phyloP scores from a whole-genome alignment of 2,329 filamentous ascomycete genomes.

The Cladosporium sp. region DNA sequence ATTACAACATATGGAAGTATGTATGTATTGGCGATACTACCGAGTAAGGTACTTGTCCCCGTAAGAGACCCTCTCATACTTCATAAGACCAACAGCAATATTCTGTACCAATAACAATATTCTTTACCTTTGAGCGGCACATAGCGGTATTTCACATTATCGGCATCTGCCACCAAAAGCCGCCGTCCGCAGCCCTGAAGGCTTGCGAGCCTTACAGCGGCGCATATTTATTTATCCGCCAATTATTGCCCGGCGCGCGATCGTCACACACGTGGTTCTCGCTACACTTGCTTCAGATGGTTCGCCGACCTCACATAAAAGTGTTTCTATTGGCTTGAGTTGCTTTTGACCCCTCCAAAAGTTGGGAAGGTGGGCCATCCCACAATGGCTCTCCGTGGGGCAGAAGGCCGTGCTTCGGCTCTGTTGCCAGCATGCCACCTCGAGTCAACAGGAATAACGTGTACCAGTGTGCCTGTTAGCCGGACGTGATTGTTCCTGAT shows the following conservation, averaged over 20 bases:
- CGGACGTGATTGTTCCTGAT: background rate
- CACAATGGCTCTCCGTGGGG: conserved; percentile 8
- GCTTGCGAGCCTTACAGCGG: background rate
- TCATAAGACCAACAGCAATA: too few relatives aligned
- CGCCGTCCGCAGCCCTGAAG: background rate
- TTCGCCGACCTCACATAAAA: background rate
- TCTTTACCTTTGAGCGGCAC: background rate
- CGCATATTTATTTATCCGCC: conserved; percentile 3
- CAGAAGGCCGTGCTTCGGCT: conserved; percentile 9
- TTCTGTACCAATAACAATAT: too few relatives aligned
- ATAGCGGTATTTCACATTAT: background rate
- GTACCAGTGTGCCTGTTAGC: conserved; percentile 5
- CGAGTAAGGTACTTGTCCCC: too few relatives aligned
- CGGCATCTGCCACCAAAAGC: background rate
- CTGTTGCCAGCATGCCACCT: background rate
- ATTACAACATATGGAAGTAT: too few relatives aligned
- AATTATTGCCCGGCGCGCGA: background rate
- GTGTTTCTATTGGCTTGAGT: background rate
- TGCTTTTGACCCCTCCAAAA: background rate
- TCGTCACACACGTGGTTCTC: conserved; percentile 3
- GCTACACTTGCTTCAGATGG: background rate
- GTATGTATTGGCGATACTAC: too few relatives aligned
- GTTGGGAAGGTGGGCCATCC: background rate
- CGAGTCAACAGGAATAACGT: background rate
- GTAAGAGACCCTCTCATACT: too few relatives aligned